Evolutionary conservation across 495 filamentous ascomycete species (phyloP).

Genomic region (Neurospora intermedia): DNA sequence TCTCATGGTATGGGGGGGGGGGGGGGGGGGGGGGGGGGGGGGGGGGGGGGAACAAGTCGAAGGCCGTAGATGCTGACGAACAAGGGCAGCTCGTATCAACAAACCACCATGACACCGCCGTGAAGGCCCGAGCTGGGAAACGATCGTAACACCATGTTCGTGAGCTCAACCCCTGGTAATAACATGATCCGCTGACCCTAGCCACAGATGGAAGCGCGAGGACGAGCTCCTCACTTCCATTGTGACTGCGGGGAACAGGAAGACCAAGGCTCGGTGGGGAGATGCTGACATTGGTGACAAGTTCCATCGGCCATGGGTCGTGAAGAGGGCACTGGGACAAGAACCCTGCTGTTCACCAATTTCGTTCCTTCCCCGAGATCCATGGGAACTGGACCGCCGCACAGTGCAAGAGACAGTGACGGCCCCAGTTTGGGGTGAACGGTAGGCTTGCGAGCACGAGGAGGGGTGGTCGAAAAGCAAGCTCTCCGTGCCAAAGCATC

Average conservation of each 20-base stretch:
- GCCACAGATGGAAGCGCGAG: background rate
- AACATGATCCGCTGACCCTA: background rate
- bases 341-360: background rate
- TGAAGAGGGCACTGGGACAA: constrained; percentile 3
- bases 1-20: background rate
- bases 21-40: background rate
- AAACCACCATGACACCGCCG: background rate
- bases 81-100: background rate
- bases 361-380: background rate
- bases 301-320: constrained; percentile 11
- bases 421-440: background rate
- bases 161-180: background rate
- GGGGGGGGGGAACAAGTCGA: background rate
- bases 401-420: background rate
- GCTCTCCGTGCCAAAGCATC: background rate
- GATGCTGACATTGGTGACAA: constrained; percentile 11
- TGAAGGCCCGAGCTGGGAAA: background rate
- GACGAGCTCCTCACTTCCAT: background rate
- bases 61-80: background rate
- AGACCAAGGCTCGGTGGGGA: constrained; percentile 11
- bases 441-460: background rate
- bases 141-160: background rate
- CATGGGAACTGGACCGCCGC: background rate
- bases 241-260: constrained; percentile 16
- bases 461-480: background rate